Evolutionary conservation across 345 rosid species (phyloP).

Genomic region (Salix brachista): DNA sequence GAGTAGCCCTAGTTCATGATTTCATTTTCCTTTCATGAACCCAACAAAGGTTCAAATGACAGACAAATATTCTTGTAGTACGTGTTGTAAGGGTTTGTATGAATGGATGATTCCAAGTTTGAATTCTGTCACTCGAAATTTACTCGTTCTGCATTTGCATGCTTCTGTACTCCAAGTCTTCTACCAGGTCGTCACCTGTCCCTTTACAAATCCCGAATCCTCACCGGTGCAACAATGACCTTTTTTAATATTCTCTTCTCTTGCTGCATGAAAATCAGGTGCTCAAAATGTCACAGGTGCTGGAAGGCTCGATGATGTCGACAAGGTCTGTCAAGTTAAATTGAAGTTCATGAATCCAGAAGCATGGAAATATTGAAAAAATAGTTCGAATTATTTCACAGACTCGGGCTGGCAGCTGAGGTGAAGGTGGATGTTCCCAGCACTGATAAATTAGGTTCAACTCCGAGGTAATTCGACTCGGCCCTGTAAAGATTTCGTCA

Average conservation of each 20-base stretch:
- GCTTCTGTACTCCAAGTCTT: neutral
- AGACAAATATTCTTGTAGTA: neutral
- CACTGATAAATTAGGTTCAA: no score
- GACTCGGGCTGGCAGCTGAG: neutral
- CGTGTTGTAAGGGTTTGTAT: neutral
- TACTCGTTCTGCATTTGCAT: neutral
- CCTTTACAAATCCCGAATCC: neutral
- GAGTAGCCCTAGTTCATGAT: constrained; percentile 4
- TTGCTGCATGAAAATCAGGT: no score
- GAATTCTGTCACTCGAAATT: no score
- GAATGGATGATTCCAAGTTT: neutral
- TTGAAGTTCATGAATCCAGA: no score
- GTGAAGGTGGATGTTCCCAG: neutral
- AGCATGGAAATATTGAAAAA: no score
- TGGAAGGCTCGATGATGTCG: no score
- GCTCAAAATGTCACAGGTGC: no score
- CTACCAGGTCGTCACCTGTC: no score
- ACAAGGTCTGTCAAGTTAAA: no score
- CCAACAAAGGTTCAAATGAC: constrained; percentile 10
- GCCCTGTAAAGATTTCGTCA: neutral
- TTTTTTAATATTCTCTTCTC: no score
- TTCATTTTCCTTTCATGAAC: constrained; percentile 1
- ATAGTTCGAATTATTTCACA: no score
- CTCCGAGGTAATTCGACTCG: neutral
- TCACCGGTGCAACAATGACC: neutral